Evolutionary conservation across 768 basidiomycete species (phyloP).

Genomic region (Mycena rosella): DNA sequence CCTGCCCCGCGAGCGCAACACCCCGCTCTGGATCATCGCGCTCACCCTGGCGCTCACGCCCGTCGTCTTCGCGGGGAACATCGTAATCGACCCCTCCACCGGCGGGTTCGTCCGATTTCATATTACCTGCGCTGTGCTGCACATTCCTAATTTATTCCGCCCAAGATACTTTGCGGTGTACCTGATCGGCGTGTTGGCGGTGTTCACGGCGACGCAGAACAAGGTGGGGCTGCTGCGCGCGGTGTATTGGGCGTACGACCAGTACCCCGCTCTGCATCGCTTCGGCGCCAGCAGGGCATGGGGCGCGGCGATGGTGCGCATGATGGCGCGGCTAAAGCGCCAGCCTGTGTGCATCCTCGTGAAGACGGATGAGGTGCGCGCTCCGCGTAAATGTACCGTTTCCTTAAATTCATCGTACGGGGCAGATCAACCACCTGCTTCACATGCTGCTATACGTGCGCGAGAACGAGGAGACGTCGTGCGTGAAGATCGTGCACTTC

Average conservation of each 20-base stretch:
- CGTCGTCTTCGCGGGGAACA: conserved; percentile 68
- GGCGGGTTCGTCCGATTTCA: conserved; percentile 58
- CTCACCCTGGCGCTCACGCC: conserved; percentile 56
- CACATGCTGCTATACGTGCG: conserved; percentile 75
- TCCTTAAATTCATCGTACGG: too few species aligned
- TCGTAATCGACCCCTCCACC: conserved; percentile 68
- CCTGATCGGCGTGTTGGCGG: conserved; percentile 59
- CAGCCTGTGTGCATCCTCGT: conserved; percentile 73
- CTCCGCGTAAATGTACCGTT: too few species aligned
- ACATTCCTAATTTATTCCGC: too few species aligned
- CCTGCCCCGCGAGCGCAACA: conserved; percentile 57
- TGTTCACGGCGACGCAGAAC: conserved; percentile 66
- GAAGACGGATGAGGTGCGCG: conserved; percentile 69
- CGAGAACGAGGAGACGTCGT: conserved; percentile 77
- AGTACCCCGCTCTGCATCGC: conserved; percentile 62
- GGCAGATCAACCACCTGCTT: conserved; percentile 74
- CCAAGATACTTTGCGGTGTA: conserved; percentile 72
- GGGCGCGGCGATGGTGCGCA: conserved; percentile 56
- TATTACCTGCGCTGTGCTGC: neutral
- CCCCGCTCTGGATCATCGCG: conserved; percentile 57
- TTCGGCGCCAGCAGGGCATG: conserved; percentile 53
- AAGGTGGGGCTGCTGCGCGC: conserved; percentile 66
- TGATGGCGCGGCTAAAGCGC: conserved; percentile 61
- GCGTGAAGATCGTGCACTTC: conserved; percentile 78
- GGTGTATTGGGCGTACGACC: conserved; percentile 75